Evolutionary conservation across 768 basidiomycete genomes (phyloP), one percentile per base, ranked within the genome.

Genomic region (Tylopilus sp.): DNA sequence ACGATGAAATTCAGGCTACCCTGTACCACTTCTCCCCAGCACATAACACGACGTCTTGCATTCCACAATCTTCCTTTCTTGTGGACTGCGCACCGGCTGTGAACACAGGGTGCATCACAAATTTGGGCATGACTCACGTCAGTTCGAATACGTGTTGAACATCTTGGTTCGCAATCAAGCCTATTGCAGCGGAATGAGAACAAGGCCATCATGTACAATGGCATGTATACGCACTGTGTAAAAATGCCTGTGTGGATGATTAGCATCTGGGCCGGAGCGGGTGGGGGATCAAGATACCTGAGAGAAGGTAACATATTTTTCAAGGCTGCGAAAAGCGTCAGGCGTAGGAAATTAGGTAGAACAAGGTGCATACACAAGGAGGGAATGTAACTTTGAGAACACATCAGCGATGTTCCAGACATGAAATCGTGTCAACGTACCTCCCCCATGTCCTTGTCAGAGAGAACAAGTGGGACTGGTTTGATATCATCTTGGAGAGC

Each of bases 21-120:
- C 87, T 0, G 87, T 88, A 3, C 87, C 87, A 58, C 86, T 87
- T 22, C 87, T 72, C 0, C 86, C 85, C 9, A 86, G 63, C 26
- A 87, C 83, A 61, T 81, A 85, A 54, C 81, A 86, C 0, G 85
- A 85, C 6, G 75, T 69, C 0, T 70, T 69, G 56, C 85, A 78
- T 40, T 85, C 78, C 17, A 85, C 77, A 12, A 87, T 83, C 55
- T 67, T 71, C 57, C 75, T 74, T 58, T 86, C 82, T 41, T 75
- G 69, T 0, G 75, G 58, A 5, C 75, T 76, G 44, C 64, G 38
- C 4, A 12, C 6, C 0, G n/a, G 44, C 30, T 3, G 21, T 50
- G 21, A 56, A 20, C 28, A 11, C 7, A 13, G 26, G 60, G 65
- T 69, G 23, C 6, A 38, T 20, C 15, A 20, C 11, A 28, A 28